Percentiles rank a stretch among this genome's conserved stretches.
Conservation (phyloP, 2,329 filamentous ascomycete genomes). For the Trichoderma afroharzianum region DNA sequence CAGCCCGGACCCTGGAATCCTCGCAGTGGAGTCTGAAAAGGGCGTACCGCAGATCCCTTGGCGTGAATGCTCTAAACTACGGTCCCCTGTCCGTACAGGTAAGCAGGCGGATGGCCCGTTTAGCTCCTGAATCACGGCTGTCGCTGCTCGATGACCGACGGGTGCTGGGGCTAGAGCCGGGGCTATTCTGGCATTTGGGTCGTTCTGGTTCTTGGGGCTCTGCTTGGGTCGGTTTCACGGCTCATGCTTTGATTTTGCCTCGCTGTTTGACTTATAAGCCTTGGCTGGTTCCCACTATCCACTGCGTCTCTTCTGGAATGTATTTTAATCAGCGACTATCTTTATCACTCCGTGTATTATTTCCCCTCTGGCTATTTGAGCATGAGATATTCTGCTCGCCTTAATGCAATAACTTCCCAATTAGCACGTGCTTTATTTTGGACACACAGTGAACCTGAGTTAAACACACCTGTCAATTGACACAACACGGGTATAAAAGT, state of each 20-base stretch:
- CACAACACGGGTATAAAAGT: background rate
- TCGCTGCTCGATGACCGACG: constrained; percentile 15
- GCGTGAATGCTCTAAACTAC: background rate
- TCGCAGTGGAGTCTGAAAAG: background rate
- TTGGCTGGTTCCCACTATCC: background rate
- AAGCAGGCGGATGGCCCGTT: background rate
- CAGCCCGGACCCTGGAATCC: constrained; percentile 3
- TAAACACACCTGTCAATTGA: background rate
- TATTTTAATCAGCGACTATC: background rate
- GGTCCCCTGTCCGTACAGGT: background rate
- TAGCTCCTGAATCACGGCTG: constrained; percentile 13
- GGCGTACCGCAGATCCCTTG: constrained; percentile 16
- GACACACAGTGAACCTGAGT: no score
- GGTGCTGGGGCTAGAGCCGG: background rate
- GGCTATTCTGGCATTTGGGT: background rate
- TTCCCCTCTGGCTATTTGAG: background rate
- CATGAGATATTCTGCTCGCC: background rate
- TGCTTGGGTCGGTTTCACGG: constrained; percentile 1
- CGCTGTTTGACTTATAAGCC: background rate
- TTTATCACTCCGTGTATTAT: background rate
- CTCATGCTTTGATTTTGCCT: background rate
- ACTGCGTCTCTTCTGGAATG: background rate
- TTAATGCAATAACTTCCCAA: background rate
- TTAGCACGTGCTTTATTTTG: background rate
- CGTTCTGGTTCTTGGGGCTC: background rate